phyloP scores from a whole-genome alignment of 2,329 filamentous ascomycete species.

The Penicillium brevicompactum region DNA sequence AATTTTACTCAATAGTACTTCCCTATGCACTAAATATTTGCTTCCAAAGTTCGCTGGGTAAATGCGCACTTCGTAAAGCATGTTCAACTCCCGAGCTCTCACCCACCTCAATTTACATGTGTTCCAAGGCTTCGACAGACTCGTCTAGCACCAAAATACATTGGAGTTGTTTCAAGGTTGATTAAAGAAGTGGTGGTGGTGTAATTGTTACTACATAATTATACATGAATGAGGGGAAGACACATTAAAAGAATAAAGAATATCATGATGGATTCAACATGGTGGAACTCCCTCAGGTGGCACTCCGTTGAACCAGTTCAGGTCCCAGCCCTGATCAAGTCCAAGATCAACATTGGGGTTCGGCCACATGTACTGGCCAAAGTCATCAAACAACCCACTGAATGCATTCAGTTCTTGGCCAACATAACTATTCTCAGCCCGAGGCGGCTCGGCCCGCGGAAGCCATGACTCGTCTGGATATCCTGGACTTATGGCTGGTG shows the following conservation, averaged over 20 bases:
- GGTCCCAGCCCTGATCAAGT: conserved; percentile 43
- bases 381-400: conserved; percentile 26
- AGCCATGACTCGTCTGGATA: conserved; percentile 21
- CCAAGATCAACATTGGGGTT: conserved; percentile 34
- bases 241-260: neutral
- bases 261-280: neutral
- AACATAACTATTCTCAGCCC: conserved; percentile 20
- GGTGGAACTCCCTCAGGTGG: neutral
- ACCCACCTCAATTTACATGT: no score
- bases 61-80: no score
- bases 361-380: conserved; percentile 28
- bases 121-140: no score
- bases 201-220: neutral
- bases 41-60: no score
- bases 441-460: conserved; percentile 21
- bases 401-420: conserved; percentile 26
- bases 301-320: conserved; percentile 38
- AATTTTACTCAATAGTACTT: no score
- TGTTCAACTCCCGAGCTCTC: no score
- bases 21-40: no score
- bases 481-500: conserved; percentile 1
- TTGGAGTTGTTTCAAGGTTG: no score
- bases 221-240: neutral
- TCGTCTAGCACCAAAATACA: no score
- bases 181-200: neutral